phyloP scores from a whole-genome alignment of 768 basidiomycete species.

The Dacryopinax spathularia region DNA sequence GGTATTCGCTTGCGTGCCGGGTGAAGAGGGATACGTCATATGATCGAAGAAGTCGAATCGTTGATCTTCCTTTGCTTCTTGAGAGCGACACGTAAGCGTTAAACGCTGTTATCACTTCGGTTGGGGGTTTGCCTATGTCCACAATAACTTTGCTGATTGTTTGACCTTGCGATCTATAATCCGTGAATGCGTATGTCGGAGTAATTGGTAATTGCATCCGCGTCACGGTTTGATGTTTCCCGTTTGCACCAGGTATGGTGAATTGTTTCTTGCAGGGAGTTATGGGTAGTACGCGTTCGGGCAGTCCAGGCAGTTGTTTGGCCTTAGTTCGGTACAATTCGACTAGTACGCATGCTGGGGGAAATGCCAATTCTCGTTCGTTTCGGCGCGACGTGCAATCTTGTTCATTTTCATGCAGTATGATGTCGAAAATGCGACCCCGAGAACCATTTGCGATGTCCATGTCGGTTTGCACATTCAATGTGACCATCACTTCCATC shows the following conservation, averaged over 20 bases:
- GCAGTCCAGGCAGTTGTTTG: not conserved
- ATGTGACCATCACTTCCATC: constrained; percentile 28
- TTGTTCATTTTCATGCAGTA: constrained; percentile 24
- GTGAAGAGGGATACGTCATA: not conserved
- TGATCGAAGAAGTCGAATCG: not conserved
- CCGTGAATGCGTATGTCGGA: constrained; percentile 31
- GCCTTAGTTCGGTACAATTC: not conserved
- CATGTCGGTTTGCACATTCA: constrained; percentile 27
- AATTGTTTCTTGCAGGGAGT: constrained; percentile 10
- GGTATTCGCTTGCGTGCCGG: not conserved
- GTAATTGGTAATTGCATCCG: constrained; percentile 25
- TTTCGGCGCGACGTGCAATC: not conserved
- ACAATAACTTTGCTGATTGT: constrained; percentile 19
- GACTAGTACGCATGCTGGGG: constrained; percentile 21
- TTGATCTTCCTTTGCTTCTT: not conserved
- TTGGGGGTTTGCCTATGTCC: not conserved
- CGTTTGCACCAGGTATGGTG: constrained; percentile 8
- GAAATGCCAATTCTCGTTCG: constrained; percentile 16
- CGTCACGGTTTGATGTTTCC: constrained; percentile 5
- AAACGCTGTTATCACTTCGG: not conserved
- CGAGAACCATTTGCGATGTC: constrained; percentile 31
- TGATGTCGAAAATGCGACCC: constrained; percentile 24
- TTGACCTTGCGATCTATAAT: constrained; percentile 32
- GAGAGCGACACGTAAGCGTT: not conserved
- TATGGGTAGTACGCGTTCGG: not conserved